Evolutionary conservation across 345 rosid genomes (phyloP), one percentile per base, ranked within the genome.

Genomic region (Noccaea bulbosa): DNA sequence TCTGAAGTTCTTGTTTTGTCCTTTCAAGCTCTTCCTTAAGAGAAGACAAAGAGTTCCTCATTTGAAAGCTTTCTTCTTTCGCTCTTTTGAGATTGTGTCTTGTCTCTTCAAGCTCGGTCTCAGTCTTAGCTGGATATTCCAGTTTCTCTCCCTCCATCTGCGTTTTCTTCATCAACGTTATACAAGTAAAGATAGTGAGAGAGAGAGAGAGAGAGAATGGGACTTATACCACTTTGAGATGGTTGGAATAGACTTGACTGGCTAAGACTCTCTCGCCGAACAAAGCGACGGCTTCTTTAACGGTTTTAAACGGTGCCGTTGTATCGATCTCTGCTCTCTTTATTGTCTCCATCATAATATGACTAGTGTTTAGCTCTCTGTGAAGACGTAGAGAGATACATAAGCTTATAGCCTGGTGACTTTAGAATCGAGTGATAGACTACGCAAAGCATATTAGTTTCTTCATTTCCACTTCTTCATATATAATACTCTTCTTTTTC

Each of bases 301-400:
- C 92, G 2, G 92, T 89, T 57, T 75, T 83, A 77, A 92, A 92
- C 0, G 98, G 96, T 14, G 90, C 83, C 37, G 72, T 70, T 1
- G 92, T 87, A 48, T 92, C 96, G 1, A 92, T 87, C 75, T 87
- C 98, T 6, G 88, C 92, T 75, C 88, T 87, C 27, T 67, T 83
- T 47, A 63, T 15, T 60, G 45, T 78, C 43, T 52, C 62, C 8
- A 57, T 81, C 12, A 4, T 65, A 70, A 4, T 65, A 70, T 78
- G 48, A 20, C 48, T 69, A 17, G 20, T 17, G 35, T 64, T 24
- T 62, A 40, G 15, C 64, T 67, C 44, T 51, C 4, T 58, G 64
- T 41, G 43, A 20, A 0, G 35, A 12, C 41, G 72, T 55, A n/a
- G 70, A 57, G 72, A 64, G 55, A 41, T 62, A 76, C 54, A 65